phyloP scores from a whole-genome alignment of 768 basidiomycete species.

The Bullera alba region DNA sequence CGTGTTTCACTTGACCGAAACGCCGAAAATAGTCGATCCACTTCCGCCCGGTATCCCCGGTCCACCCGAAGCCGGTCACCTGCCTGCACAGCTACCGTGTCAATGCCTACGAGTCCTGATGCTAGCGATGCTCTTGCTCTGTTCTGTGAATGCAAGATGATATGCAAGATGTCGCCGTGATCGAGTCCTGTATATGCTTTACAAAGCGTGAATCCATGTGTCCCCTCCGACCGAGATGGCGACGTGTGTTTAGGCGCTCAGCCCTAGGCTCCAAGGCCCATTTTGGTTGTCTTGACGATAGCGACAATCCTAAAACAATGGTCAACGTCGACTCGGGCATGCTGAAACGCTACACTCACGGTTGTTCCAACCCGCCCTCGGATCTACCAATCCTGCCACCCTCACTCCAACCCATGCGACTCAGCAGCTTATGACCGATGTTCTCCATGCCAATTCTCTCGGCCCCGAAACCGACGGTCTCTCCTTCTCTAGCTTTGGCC shows the following conservation, averaged over 20 bases:
- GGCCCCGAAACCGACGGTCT: conserved; percentile 75
- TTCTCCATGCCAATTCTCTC: conserved; percentile 75
- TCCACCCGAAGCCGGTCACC: no score
- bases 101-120: no score
- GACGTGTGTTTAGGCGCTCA: neutral
- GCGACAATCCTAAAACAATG: conserved; percentile 54
- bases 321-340: neutral
- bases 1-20: no score
- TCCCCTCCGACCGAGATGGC: no score
- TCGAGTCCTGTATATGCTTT: no score
- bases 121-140: no score
- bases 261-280: conserved; percentile 68
- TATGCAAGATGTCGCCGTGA: no score
- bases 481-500: conserved; percentile 67
- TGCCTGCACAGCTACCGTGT: no score
- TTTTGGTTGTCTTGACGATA: conserved; percentile 76
- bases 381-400: conserved; percentile 64
- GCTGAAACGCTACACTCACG: conserved; percentile 43
- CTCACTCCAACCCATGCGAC: conserved; percentile 85
- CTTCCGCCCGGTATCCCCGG: no score
- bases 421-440: conserved; percentile 78
- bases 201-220: no score
- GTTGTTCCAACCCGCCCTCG: conserved; percentile 61
- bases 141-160: no score
- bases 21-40: no score